Base-by-base conservation (phyloP, 75 land plant genomes). In the Chamaecyparis obtusa region DNA sequence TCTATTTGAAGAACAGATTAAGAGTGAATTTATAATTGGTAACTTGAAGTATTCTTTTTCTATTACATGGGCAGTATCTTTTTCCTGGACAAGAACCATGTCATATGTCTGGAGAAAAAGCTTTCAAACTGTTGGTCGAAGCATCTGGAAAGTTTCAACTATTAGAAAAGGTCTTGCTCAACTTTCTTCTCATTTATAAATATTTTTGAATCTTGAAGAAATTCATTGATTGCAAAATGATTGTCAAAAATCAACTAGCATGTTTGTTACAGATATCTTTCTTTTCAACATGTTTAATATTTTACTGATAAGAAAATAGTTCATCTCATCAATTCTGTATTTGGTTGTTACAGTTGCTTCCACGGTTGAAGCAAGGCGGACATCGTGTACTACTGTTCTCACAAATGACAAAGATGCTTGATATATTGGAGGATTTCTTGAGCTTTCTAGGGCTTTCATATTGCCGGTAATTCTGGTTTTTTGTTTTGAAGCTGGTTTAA, bases 101-200 rank as follows among this genome's bases (percentile, higher is more conserved):
- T 35, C 60, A 86, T 46, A 10, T 32, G 24, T 86, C 74, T 21
- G 46, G 82, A 67, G 87, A 89, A 43, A 90, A 90, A 39, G 60
- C 83, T 33, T 85, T 89, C 51, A 49, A 54, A 33, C 43, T 64
- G 21, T 76, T 90, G 37, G 90, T 90, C 37, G 39, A 54, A 57
- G 90, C 91, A 57, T 90, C 91, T 78, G 91, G 91, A 43, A 90
- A 90, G 87, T 87, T 90, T 64, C 91, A 89, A 74, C 90, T 89
- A 79, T 76, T 90, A n/a, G 91, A 90, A 64, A 90, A 90, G 91
- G 91, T 90, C 44, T 49, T 33, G 17, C 11, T 71, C 57, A 46
- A 49, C 32, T 54, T 44, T n/a, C 43, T 30, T 21, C 19, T 76
- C 9, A n/a, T 33, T 9, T 5, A 84, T 85, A 5, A 24, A 72